Evolutionary conservation across 2,329 filamentous ascomycete genomes (phyloP), one percentile per base, ranked within the genome.

Genomic region (Cordyceps javanica): DNA sequence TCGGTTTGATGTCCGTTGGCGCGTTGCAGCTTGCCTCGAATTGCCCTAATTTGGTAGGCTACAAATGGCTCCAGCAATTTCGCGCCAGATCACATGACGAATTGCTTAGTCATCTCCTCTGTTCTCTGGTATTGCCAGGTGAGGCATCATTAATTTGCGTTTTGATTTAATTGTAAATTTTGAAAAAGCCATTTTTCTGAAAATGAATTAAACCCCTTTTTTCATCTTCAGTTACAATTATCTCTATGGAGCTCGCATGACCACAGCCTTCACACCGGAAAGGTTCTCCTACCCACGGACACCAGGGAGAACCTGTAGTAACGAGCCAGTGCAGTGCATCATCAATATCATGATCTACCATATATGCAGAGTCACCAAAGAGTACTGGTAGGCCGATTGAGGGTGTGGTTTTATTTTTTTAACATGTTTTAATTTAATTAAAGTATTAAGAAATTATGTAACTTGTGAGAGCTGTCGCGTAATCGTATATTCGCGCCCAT

Each of bases 61-160:
- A 9, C 3, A 10, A 23, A 14, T 36, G 30, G 51, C 39, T 25
- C 30, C 53, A 30, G 25, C 32, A 41, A 16, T 55, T 55, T 25
- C 23, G 44, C 44, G 34, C 25, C 42, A 48, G 42, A 30, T 55
- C 53, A 55, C 53, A 46, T 55, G 53, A 55, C 34, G 6, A 10
- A 28, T 5, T n/a, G 49, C 49, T 52, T 30, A 52, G 49, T 52
- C 49, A 52, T 41, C 6, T 1, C 9, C 5, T 14, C 8, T 25
- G 3, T n/a, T n/a, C n/a, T n/a, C n/a, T n/a, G n/a, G n/a, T n/a
- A n/a, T n/a, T n/a, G n/a, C n/a, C n/a, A n/a, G n/a, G n/a, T n/a
- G n/a, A n/a, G n/a, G n/a, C n/a, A n/a, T n/a, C n/a, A n/a, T n/a
- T n/a, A n/a, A n/a, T n/a, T n/a, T n/a, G n/a, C n/a, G n/a, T n/a